Base-by-base conservation (phyloP, 208 protist species). In the Crithidia fasciculata region DNA sequence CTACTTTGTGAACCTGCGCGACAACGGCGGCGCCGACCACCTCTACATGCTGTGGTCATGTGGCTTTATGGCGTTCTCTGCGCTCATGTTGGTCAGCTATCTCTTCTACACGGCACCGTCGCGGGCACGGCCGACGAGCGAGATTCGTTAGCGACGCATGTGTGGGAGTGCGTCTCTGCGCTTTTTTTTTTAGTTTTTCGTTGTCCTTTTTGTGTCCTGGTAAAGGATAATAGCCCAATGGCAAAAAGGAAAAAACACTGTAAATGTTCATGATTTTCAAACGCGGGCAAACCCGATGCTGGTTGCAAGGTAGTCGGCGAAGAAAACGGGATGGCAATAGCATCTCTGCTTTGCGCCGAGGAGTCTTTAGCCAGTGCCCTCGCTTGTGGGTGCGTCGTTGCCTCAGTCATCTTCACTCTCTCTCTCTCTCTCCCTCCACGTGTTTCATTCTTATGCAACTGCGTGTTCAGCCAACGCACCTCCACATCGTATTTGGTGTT, bases 21-120 rank as follows among this genome's bases (percentile, higher is more conserved):
- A 96, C 76, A 84, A 71, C 36, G 89, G 89, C 45, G 92, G 92
- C 13, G 82, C 82, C 12, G 86, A 93, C 53, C 62, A 85, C 52
- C 44, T 88, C 4, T 72, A 83, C 41, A 63, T 83, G 19, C 56
- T 96, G 9, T 74, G 67, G 58, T 19, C 65, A 7, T 85, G 72
- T 59, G 69, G 18, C 15, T 47, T 88, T 15, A 54, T 74, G 7
- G 50, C 79, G 2, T 8, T 74, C 28, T 64, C 67, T 5, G 39
- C 84, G 7, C 50, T 94, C 74, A 70, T 70, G 76, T 39, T 87
- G 62, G 74, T 93, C 9, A 80, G 79, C 4, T 90, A 91, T 44
- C 54, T 95, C 28, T 92, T 93, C 72, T 93, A 93, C 81, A 93
- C 91, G n/a, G 56, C 88, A 4, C 88, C 88, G n/a, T 84, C 74